Evolutionary conservation across 73 alveolate genomes (phyloP).

Genomic region (Paramecium bursaria): DNA sequence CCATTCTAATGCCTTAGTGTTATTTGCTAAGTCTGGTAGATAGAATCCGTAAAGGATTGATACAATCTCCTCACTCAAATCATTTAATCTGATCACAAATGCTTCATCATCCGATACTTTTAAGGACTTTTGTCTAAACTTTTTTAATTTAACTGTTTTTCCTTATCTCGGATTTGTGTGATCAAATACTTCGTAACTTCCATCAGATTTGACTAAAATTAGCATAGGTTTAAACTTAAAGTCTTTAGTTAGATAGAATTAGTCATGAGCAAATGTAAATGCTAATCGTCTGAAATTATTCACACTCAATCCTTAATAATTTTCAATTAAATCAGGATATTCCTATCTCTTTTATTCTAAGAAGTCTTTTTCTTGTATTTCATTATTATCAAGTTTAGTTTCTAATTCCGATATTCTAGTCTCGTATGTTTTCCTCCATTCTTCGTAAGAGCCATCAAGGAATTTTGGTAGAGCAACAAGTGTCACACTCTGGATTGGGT

Average conservation of each 20-base stretch:
- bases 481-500: not conserved
- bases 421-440: conserved; percentile 60
- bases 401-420: conserved; percentile 49
- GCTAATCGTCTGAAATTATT: conserved; percentile 67
- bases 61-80: not conserved
- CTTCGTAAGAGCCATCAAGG: conserved; percentile 65
- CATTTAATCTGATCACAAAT: conserved; percentile 10
- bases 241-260: conserved; percentile 53
- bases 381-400: conserved; percentile 45
- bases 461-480: conserved; percentile 24
- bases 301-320: conserved; percentile 49
- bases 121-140: conserved; percentile 12
- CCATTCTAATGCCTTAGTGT: conserved; percentile 53
- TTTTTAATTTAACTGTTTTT: conserved; percentile 30
- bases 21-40: conserved; percentile 35
- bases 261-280: conserved; percentile 71
- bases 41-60: conserved; percentile 32
- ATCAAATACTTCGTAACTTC: conserved; percentile 43
- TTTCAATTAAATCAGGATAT: conserved; percentile 65
- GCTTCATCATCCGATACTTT: conserved; percentile 53
- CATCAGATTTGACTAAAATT: conserved; percentile 30
- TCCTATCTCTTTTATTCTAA: conserved; percentile 27
- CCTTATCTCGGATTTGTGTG: not conserved
- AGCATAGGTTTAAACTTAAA: conserved; percentile 37
- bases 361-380: conserved; percentile 64